Base-by-base conservation (phyloP, 192 early-diverging fungal genomes). In the Pilaira anomala region DNA sequence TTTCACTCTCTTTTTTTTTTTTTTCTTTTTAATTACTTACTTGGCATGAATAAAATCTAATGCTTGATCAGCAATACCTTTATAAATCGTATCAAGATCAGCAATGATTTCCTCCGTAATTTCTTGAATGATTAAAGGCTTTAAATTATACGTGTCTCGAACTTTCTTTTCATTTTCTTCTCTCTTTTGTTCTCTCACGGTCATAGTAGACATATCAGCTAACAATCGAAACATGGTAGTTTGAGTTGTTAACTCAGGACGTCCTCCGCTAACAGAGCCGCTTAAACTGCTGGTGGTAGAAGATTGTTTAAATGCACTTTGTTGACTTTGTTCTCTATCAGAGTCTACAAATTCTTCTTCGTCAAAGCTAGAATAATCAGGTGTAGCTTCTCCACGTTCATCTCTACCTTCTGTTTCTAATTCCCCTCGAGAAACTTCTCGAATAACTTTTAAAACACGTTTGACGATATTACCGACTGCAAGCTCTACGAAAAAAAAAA, bases 11-110 rank as follows among this genome's bases (percentile, higher is more conserved):
- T 19, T 21, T n/a, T 26, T 0, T 41, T 14, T 41, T 14, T 41
- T 1, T 41, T n/a, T n/a, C n/a, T n/a, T n/a, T n/a, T n/a, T 18
- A 39, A 64, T 58, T 44, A 75, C 80, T 69, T 75, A 94, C 92
- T 92, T 93, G 64, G 92, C 92, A 70, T 97, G 94, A 64, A 98
- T 96, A 52, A 96, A 90, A 44, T 96, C 91, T 58, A 88, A 80
- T 14, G 96, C 93, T 68, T 91, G 89, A 44, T 83, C 82, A 14
- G 92, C 83, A 69, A 97, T 95, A 45, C 86, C 87, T 33, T 83
- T 80, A 63, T 87, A 85, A 48, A 88, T 85, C 42, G 74, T 85
- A 66, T 93, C 89, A 21, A 95, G 72, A 69, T 97, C 96, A 52
- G 87, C 87, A 60, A 95, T 89, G 63, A 96, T 81, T 63, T 97